phyloP scores from a whole-genome alignment of 2,329 filamentous ascomycete species.

The Ambrosiella xylebori region DNA sequence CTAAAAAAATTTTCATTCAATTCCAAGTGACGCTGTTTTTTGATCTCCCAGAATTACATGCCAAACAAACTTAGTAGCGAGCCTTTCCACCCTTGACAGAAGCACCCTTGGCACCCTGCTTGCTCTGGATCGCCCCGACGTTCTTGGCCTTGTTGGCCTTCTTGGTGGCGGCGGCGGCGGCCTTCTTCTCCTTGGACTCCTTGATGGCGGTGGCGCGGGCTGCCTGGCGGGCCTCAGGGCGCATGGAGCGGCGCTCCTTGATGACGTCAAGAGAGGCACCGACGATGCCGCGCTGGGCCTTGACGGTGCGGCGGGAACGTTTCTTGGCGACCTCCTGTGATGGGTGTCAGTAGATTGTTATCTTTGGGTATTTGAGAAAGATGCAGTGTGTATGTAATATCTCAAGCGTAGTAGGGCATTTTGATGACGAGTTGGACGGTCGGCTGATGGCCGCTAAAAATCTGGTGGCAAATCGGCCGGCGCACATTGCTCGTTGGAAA shows the following conservation, averaged over 20 bases:
- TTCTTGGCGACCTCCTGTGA: conserved; percentile 98
- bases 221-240: conserved; percentile 87
- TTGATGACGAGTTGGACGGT: too few species aligned
- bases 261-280: conserved; percentile 99
- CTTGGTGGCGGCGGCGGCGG: conserved; percentile 72
- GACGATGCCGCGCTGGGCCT: conserved; percentile 96
- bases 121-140: conserved; percentile 68
- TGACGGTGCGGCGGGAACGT: conserved; percentile 93
- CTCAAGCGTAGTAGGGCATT: too few species aligned
- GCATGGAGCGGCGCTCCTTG: conserved; percentile 92
- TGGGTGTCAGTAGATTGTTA: conserved; percentile 23
- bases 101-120: conserved; percentile 92
- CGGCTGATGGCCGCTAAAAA: too few species aligned
- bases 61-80: conserved; percentile 43
- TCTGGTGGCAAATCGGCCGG: too few species aligned
- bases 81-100: conserved; percentile 69
- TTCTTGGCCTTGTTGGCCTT: conserved; percentile 99
- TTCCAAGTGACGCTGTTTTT: conserved; percentile 12
- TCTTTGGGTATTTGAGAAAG: too few species aligned
- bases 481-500: too few species aligned
- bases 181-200: conserved; percentile 98
- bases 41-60: conserved; percentile 3
- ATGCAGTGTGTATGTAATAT: too few species aligned
- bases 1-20: conserved; percentile 13
- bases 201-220: conserved; percentile 82